Percentiles rank a stretch among this genome's conserved stretches.
These are phyloP conservation scores for Fusarium aywerte DNA, from an alignment of 2,329 filamentous ascomycete genomes.

Conservation along the genomic window DNA sequence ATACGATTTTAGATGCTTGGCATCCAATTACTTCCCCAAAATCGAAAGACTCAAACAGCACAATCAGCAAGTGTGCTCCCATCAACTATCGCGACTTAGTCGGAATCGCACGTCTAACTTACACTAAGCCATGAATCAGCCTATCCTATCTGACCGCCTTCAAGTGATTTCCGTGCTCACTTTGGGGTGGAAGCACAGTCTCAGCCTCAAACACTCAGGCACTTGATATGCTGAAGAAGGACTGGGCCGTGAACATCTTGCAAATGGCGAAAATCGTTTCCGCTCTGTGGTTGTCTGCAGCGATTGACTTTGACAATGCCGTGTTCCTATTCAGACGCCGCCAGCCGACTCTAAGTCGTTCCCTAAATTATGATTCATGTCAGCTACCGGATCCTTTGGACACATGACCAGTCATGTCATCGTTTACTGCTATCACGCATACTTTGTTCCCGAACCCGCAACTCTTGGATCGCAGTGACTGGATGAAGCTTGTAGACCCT, in stretches of 20 bases:
- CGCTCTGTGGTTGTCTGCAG: neutral
- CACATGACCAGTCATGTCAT: slow-evolving; percentile 9
- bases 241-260: neutral
- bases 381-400: slow-evolving; percentile 1
- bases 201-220: slow-evolving; percentile 16
- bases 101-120: neutral
- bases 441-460: neutral
- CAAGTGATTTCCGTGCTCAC: neutral
- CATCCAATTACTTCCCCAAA: neutral
- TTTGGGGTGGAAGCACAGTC: slow-evolving; percentile 12
- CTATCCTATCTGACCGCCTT: neutral
- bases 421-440: neutral
- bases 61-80: neutral
- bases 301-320: neutral
- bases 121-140: neutral
- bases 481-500: neutral
- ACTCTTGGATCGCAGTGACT: neutral
- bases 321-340: slow-evolving; percentile 6
- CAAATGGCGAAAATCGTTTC: neutral
- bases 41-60: neutral
- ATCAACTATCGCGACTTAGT: neutral
- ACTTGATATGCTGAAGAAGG: neutral
- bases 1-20: neutral
- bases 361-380: slow-evolving; percentile 22
- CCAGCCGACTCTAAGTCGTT: neutral